Conservation (phyloP, 352 stramenopile species). For the Globisporangium cystogenes region DNA sequence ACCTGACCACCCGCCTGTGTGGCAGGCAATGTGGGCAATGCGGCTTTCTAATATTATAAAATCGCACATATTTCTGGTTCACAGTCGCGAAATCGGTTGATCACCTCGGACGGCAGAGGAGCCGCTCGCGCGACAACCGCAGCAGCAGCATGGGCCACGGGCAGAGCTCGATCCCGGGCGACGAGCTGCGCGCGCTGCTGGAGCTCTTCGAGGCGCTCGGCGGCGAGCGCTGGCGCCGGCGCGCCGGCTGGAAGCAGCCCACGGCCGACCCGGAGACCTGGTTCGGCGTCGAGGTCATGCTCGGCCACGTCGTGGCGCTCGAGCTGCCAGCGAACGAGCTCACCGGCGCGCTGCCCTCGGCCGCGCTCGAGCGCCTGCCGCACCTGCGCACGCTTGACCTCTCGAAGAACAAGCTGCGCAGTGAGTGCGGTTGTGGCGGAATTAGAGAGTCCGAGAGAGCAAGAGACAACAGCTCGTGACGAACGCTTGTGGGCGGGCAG, state of each 20-base stretch:
- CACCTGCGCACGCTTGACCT: constrained; percentile 71
- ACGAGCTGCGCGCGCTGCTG: constrained; percentile 60
- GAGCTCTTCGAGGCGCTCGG: constrained; percentile 68
- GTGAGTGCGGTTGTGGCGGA: constrained; percentile 13
- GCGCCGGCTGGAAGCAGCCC: constrained; percentile 71
- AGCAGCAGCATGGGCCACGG: constrained; percentile 53
- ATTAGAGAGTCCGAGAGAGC: not conserved
- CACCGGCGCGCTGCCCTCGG: constrained; percentile 21
- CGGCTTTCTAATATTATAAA: no score
- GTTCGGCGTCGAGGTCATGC: constrained; percentile 68
- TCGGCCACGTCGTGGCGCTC: constrained; percentile 71
- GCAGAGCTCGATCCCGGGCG: constrained; percentile 68
- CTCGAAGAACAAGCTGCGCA: constrained; percentile 74
- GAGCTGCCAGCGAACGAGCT: constrained; percentile 71
- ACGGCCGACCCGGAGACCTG: constrained; percentile 70
- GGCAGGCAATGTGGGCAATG: no score
- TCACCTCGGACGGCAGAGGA: not conserved
- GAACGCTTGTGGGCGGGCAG: constrained; percentile 8
- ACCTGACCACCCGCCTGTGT: no score
- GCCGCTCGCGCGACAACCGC: no score
- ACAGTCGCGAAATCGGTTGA: no score
- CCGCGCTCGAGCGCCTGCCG: constrained; percentile 44
- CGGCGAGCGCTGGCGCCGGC: constrained; percentile 64
- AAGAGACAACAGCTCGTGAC: not conserved
- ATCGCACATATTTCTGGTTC: no score